Percentiles rank a stretch among this genome's conserved stretches.
Evolutionary conservation across 108 stramenopile genomes (phyloP).

Genomic region (Fragilariopsis cylindrus): DNA sequence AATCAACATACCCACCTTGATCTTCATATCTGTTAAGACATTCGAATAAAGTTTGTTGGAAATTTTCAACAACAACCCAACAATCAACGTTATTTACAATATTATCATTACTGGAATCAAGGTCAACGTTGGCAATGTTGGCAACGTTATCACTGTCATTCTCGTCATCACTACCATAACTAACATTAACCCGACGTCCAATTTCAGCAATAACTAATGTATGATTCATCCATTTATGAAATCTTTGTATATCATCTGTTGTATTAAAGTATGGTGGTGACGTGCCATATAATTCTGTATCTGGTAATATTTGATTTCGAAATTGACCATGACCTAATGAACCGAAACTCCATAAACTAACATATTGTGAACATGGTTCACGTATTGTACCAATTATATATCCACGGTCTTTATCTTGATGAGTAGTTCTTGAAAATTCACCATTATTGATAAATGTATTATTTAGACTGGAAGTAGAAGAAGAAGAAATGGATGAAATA

Average conservation of each 20-base stretch:
- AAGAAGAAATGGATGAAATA: no score
- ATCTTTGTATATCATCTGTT: not conserved
- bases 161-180: not conserved
- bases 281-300: not conserved
- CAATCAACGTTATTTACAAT: not conserved
- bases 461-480: not conserved
- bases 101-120: not conserved
- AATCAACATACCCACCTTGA: not conserved
- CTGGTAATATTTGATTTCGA: not conserved
- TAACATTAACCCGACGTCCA: not conserved
- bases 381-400: constrained; percentile 5
- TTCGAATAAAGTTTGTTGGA: not conserved
- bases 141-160: not conserved
- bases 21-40: not conserved
- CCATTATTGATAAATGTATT: not conserved
- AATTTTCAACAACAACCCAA: constrained; percentile 7
- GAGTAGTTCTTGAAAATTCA: constrained; percentile 1
- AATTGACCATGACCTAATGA: not conserved
- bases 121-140: no score
- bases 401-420: not conserved
- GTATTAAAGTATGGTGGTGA: constrained; percentile 7
- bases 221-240: not conserved
- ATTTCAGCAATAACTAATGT: not conserved
- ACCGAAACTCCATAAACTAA: not conserved
- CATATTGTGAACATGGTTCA: constrained; percentile 4